Evolutionary conservation across 176 grass and related monocot species (phyloP), one percentile per base, ranked within the genome.

Genomic region (Pharus latifolius): DNA sequence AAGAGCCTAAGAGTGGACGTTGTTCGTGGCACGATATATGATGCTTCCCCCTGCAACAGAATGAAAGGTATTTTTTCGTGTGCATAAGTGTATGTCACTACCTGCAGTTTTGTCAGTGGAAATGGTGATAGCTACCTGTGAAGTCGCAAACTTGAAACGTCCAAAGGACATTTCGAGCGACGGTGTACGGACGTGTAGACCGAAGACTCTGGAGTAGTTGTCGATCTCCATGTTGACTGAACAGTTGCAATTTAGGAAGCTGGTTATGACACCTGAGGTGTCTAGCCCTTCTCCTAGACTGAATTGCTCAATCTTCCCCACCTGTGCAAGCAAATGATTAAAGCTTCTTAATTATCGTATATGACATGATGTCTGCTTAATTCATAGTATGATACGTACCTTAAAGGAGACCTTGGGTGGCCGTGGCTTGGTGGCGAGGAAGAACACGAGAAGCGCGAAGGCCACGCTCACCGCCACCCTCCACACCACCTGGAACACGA

Each of bases 181-280:
- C 16, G 80, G 76, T n/a, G 94, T 60, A 55, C 24, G 44, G 49
- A 93, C 54, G 53, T 26, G 87, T 40, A 98, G 88, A 17, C 62
- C 63, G 66, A 98, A 98, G 64, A 98, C 78, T 78, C 73, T 90
- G 23, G 94, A 98, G 78, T 83, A 57, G 83, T 98, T 93, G 16
- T 98, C 94, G 15, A 88, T 45, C 38, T 56, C 65, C 94, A 98
- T 85, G 59, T 76, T 75, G 23, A 98, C 77, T 40, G 86, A 90
- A 65, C 81, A 85, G 78, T 98, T 98, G 84, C 94, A 92, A 76
- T 78, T 78, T 38, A 98, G 60, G 63, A 98, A 77, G 56, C 81
- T 93, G 37, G 94, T 98, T 66, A 90, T 81, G 7, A 98, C 89
- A 29, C 89, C 94, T 2, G 89, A 88, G 14, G 60, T 81, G 67